A percentile compares a stretch with the other conserved stretches of the same genome.
Evolutionary conservation across 352 stramenopile genomes (phyloP).

Genomic region (Phytophthora brassicae): DNA sequence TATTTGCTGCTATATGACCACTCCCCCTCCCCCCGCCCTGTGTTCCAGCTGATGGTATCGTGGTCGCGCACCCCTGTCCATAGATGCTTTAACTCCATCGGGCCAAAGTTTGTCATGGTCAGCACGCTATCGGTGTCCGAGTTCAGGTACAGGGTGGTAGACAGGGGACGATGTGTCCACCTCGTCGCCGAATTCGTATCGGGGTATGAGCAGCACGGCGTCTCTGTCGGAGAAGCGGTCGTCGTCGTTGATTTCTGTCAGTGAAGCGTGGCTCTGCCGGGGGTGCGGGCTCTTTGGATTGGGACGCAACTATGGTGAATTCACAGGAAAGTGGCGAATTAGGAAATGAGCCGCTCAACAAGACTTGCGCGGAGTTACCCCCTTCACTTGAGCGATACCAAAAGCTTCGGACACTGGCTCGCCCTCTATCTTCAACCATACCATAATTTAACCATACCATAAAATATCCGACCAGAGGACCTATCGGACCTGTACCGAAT

Average conservation of each 20-base stretch:
- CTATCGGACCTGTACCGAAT: no score
- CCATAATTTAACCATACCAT: no score
- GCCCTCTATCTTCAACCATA: no score
- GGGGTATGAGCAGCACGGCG: background rate
- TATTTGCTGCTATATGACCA: background rate
- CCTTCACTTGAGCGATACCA: no score
- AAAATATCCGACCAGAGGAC: no score
- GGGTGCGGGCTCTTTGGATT: background rate
- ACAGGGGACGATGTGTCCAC: background rate
- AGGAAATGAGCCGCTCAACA: no score
- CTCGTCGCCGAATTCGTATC: conserved; percentile 5
- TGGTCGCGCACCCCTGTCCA: background rate
- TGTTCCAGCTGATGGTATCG: background rate
- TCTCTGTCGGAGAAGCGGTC: background rate
- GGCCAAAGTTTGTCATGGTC: background rate
- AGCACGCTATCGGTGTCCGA: background rate
- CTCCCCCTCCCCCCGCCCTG: background rate
- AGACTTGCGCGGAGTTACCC: no score
- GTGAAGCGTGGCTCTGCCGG: background rate
- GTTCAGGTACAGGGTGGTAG: background rate
- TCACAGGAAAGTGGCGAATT: no score
- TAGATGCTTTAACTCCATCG: background rate
- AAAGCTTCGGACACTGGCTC: no score
- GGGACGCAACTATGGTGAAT: no score
- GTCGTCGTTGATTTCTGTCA: background rate